Evolutionary conservation across 306 rosid genomes (phyloP), one percentile per base, ranked within the genome.

Genomic region (Cicer bijugum): DNA sequence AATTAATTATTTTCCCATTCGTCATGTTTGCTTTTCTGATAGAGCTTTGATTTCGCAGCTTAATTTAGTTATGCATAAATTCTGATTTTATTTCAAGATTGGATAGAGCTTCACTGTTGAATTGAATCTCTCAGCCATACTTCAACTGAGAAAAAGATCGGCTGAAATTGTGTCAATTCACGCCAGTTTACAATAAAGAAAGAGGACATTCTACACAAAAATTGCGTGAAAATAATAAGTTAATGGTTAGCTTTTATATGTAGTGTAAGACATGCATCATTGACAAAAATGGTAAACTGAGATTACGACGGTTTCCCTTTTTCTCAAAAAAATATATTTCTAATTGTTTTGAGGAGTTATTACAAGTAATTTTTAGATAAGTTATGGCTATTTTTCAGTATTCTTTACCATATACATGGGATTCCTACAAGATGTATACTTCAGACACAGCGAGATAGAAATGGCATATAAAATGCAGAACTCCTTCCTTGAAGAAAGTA

Each of bases 21-120:
- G 10, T 12, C 42, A 15, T 61, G 67, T 59, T 68, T 51, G n/a
- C 17, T 11, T 6, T 11, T 55, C 63, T 23, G 16, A 10, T 57
- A 42, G 75, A 67, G 43, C 51, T 70, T 78, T 12, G 8, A 38
- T 67, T 59, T 38, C 17, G 65, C 53, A 45, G 57, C 65, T 44
- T 52, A 39, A 44, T 77, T 47, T 37, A 69, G 37, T 44, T 40
- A 40, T 40, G 40, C 66, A 23, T 9, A 43, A 7, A 55, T 23
- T 16, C 37, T 60, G 20, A 61, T 7, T 76, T 37, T 10, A 48
- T 37, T 58, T 67, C 43, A 75, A 65, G 58, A 66, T 50, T 15
- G 47, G 57, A 19, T 2, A 33, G 62, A 42, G 70, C 67, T 76
- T 55, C 48, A 14, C 66, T 46, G 46, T 59, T 3, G 19, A 64